These are phyloP conservation scores for Podaxis mareebaensis DNA, from an alignment of 768 basidiomycete genomes.

Conservation along the genomic window DNA sequence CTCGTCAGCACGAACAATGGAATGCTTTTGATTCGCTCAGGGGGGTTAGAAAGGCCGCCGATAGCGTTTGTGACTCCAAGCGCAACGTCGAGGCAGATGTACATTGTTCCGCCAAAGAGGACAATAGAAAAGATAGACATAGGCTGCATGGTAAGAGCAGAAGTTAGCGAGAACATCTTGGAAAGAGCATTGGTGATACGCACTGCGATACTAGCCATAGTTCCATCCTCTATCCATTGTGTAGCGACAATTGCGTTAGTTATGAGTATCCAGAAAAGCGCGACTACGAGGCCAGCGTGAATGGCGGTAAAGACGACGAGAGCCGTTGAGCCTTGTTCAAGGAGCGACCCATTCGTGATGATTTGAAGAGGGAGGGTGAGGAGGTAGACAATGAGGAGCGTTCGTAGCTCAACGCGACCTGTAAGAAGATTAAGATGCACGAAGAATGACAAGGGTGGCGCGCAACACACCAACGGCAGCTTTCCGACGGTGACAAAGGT, in stretches of 20 bases:
- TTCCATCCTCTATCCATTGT: slow-evolving; percentile 94
- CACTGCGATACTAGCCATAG: slow-evolving; percentile 66
- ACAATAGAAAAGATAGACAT: slow-evolving; percentile 54
- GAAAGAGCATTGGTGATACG: slow-evolving; percentile 25
- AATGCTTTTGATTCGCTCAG: slow-evolving; percentile 57
- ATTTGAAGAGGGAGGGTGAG: slow-evolving; percentile 79
- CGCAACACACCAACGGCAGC: slow-evolving; percentile 75
- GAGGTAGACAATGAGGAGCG: slow-evolving; percentile 66
- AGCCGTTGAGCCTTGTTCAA: slow-evolving; percentile 73
- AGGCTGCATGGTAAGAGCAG: slow-evolving; percentile 47
- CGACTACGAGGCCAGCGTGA: slow-evolving; percentile 75
- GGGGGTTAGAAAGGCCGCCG: slow-evolving; percentile 57
- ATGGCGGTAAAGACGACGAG: slow-evolving; percentile 73
- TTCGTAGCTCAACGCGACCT: slow-evolving; percentile 72
- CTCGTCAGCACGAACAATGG: slow-evolving; percentile 73
- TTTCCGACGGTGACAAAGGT: slow-evolving; percentile 60
- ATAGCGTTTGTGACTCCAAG: slow-evolving; percentile 64
- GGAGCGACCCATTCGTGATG: slow-evolving; percentile 74
- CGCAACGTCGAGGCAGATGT: slow-evolving; percentile 83
- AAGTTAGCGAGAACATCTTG: background rate
- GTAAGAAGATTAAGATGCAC: background rate
- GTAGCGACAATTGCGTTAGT: slow-evolving; percentile 78
- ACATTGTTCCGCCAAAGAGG: slow-evolving; percentile 73
- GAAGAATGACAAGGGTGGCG: background rate
- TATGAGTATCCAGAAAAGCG: slow-evolving; percentile 78